Conservation (phyloP, 768 basidiomycete genomes). For the Galerina sulciceps region DNA sequence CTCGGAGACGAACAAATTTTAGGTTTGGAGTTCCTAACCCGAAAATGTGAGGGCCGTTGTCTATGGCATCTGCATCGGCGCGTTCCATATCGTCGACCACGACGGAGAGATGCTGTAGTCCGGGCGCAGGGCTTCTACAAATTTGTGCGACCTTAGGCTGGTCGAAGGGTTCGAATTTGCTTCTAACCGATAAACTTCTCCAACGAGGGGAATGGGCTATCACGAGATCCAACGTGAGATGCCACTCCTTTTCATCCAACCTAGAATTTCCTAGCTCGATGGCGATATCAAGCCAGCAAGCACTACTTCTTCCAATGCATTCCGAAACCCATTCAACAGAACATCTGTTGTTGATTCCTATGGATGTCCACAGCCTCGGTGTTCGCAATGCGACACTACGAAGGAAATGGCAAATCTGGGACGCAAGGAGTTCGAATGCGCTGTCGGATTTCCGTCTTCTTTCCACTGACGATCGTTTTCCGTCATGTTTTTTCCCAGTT, state of each 20-base stretch:
- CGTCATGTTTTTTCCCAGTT: conserved; percentile 27
- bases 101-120: conserved; percentile 42
- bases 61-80: conserved; percentile 11
- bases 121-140: conserved; percentile 32
- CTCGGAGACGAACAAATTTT: conserved; percentile 45
- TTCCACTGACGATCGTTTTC: conserved; percentile 17
- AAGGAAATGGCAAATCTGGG: conserved; percentile 43
- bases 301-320: conserved; percentile 38
- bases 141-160: conserved; percentile 34
- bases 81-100: conserved; percentile 35
- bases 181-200: conserved; percentile 36
- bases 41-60: conserved; percentile 32
- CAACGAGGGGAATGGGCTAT: conserved; percentile 38
- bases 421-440: conserved; percentile 41
- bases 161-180: conserved; percentile 25
- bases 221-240: conserved; percentile 32
- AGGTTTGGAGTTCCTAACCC: conserved; percentile 32
- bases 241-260: conserved; percentile 11
- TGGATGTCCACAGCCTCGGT: conserved; percentile 42
- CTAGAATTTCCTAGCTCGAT: conserved; percentile 24
- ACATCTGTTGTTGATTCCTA: conserved; percentile 29
- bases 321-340: conserved; percentile 24
- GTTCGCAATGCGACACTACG: conserved; percentile 41
- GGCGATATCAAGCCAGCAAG: conserved; percentile 34
- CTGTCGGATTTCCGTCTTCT: neutral